These are phyloP conservation scores for Penicillium vulpinum DNA, from an alignment of 2,329 filamentous ascomycete genomes.

Conservation along the genomic window DNA sequence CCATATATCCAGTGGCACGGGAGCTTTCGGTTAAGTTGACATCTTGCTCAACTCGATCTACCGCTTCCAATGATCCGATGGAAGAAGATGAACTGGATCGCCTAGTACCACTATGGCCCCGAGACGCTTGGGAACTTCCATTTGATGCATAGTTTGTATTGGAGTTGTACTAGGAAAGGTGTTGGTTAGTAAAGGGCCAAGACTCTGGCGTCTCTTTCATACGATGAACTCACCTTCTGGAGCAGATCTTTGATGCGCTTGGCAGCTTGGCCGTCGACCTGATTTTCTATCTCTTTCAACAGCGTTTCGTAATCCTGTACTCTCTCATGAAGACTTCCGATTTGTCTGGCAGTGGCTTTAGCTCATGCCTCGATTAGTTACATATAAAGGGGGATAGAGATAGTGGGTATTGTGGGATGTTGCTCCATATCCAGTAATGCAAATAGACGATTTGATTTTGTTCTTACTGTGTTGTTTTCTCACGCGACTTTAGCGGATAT, in stretches of 20 bases:
- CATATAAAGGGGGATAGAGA: background rate
- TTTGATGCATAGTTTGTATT: background rate
- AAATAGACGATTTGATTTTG: background rate
- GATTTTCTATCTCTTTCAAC: constrained; percentile 3
- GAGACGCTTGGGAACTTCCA: background rate
- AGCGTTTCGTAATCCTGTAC: constrained; percentile 8
- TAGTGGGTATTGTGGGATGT: background rate
- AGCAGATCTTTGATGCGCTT: constrained; percentile 3
- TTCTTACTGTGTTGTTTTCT: constrained; percentile 38
- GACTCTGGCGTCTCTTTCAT: background rate
- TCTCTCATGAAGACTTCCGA: constrained; percentile 1
- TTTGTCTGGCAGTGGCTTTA: background rate
- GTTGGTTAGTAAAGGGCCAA: background rate
- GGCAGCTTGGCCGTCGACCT: background rate
- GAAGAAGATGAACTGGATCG: constrained; percentile 7
- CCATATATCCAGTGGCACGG: constrained; percentile 13
- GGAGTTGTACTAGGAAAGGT: background rate
- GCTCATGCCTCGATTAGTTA: background rate
- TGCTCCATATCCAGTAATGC: background rate
- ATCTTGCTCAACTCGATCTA: constrained; percentile 15
- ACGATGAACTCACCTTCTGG: background rate
- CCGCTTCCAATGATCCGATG: constrained; percentile 9
- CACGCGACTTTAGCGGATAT: constrained; percentile 43
- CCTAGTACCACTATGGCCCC: background rate
- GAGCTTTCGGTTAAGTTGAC: constrained; percentile 9